phyloP scores from a whole-genome alignment of 495 filamentous ascomycete species.

The Penicillium nucicola region DNA sequence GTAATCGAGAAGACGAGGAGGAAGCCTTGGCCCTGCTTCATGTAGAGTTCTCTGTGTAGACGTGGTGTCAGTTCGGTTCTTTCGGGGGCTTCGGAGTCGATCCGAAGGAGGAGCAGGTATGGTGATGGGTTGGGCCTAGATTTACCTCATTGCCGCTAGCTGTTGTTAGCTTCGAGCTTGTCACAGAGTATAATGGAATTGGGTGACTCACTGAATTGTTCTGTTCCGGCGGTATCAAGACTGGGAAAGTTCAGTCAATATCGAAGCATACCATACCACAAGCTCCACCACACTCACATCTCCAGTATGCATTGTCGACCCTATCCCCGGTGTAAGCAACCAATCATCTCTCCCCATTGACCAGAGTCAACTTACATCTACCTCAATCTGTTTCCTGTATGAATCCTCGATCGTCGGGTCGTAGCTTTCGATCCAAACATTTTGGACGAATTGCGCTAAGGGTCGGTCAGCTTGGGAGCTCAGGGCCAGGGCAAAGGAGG shows the following conservation, averaged over 20 bases:
- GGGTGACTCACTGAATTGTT: constrained; percentile 83
- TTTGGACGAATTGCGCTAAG: constrained; percentile 96
- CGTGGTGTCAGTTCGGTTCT: constrained; percentile 12
- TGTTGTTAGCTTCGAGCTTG: constrained; percentile 26
- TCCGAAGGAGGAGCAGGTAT: not conserved
- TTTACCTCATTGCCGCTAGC: constrained; percentile 68
- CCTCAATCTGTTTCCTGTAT: constrained; percentile 88
- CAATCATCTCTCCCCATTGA: not conserved
- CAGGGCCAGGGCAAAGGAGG: constrained; percentile 5
- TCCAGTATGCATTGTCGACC: constrained; percentile 94
- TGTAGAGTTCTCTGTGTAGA: constrained; percentile 76
- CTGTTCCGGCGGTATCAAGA: constrained; percentile 94
- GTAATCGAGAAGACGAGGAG: constrained; percentile 97
- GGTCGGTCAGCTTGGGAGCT: constrained; percentile 14
- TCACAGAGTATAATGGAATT: not conserved
- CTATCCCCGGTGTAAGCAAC: constrained; percentile 45
- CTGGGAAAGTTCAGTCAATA: constrained; percentile 38
- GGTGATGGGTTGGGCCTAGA: constrained; percentile 4
- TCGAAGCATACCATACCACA: not conserved
- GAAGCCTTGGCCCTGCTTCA: constrained; percentile 96
- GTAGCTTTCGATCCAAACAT: constrained; percentile 99
- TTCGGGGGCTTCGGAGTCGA: constrained; percentile 1
- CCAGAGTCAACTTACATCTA: constrained; percentile 69
- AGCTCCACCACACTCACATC: constrained; percentile 61
- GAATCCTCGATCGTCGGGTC: constrained; percentile 99